These are phyloP conservation scores for Geotrichum candidum DNA, from an alignment of 1,139 yeast species.

Conservation along the genomic window DNA sequence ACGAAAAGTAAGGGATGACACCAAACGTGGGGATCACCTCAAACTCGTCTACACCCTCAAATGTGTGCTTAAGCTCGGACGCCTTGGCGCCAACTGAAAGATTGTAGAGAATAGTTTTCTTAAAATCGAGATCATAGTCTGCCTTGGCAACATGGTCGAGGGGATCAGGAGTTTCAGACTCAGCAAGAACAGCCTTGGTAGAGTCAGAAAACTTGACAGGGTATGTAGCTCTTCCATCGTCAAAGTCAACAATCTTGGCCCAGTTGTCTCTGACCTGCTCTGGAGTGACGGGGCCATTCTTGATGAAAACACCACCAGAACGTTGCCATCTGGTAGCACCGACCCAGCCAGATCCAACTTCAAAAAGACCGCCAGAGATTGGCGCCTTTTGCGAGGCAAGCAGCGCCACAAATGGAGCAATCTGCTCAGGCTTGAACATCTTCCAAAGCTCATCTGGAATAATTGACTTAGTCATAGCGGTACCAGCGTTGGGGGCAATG, in stretches of 20 bases:
- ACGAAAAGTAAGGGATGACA: slow-evolving; percentile 67
- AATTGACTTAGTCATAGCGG: slow-evolving; percentile 90
- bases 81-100: slow-evolving; percentile 83
- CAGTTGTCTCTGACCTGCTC: slow-evolving; percentile 70
- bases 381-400: slow-evolving; percentile 71
- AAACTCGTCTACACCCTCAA: slow-evolving; percentile 72
- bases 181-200: slow-evolving; percentile 51
- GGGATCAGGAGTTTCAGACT: slow-evolving; percentile 26
- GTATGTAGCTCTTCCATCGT: slow-evolving; percentile 46
- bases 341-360: slow-evolving; percentile 89
- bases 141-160: slow-evolving; percentile 29
- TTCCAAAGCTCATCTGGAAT: slow-evolving; percentile 74
- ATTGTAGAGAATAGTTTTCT: slow-evolving; percentile 79
- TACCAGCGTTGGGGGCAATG: slow-evolving; percentile 96
- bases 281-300: slow-evolving; percentile 47
- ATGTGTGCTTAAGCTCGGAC: slow-evolving; percentile 69
- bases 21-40: slow-evolving; percentile 92
- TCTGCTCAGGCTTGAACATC: slow-evolving; percentile 80
- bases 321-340: slow-evolving; percentile 96
- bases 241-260: slow-evolving; percentile 60
- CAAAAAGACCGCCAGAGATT: slow-evolving; percentile 60
- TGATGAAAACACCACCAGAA: slow-evolving; percentile 72
- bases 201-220: slow-evolving; percentile 72
- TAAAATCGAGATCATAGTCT: slow-evolving; percentile 52
- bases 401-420: slow-evolving; percentile 82